Evolutionary conservation across 371 early-diverging fungal genomes (phyloP).

Genomic region (Syncephalastrum contaminatum): DNA sequence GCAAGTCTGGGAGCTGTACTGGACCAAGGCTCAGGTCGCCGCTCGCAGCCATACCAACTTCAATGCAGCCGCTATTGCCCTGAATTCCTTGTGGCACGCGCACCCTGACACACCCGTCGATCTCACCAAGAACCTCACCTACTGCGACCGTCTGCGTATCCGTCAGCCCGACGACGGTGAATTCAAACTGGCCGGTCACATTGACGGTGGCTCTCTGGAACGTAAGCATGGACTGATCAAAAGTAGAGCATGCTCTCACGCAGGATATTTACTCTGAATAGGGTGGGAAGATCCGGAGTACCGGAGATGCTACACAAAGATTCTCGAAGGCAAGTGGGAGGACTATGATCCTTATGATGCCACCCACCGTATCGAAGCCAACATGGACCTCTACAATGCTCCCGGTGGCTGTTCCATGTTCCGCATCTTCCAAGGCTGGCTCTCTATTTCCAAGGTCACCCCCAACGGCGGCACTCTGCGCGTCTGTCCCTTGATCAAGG

Average conservation of each 20-base stretch:
- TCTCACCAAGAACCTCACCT: constrained; percentile 31
- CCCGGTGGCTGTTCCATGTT: constrained; percentile 43
- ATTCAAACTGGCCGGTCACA: constrained; percentile 34
- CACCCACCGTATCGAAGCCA: constrained; percentile 39
- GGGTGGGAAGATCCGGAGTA: constrained; percentile 37
- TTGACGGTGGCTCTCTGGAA: constrained; percentile 43
- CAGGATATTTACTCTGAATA: background rate
- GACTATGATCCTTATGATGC: constrained; percentile 41
- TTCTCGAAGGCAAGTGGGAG: constrained; percentile 26
- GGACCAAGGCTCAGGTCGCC: constrained; percentile 28
- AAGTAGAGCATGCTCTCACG: background rate
- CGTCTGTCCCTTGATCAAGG: constrained; percentile 38
- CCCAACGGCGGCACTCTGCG: constrained; percentile 38
- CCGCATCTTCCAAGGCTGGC: constrained; percentile 45
- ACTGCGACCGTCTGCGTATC: constrained; percentile 43
- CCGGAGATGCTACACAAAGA: constrained; percentile 23
- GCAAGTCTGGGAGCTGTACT: constrained; percentile 43
- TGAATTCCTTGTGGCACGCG: constrained; percentile 39
- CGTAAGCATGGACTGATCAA: constrained; percentile 10
- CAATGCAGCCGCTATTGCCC: constrained; percentile 21
- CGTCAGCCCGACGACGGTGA: constrained; percentile 28
- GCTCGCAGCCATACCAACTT: constrained; percentile 36
- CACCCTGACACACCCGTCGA: constrained; percentile 25
- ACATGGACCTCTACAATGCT: constrained; percentile 36
- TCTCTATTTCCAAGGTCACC: constrained; percentile 33